These are phyloP conservation scores for Astrocystis sublimbata DNA, from an alignment of 495 filamentous ascomycete species.

Conservation along the genomic window DNA sequence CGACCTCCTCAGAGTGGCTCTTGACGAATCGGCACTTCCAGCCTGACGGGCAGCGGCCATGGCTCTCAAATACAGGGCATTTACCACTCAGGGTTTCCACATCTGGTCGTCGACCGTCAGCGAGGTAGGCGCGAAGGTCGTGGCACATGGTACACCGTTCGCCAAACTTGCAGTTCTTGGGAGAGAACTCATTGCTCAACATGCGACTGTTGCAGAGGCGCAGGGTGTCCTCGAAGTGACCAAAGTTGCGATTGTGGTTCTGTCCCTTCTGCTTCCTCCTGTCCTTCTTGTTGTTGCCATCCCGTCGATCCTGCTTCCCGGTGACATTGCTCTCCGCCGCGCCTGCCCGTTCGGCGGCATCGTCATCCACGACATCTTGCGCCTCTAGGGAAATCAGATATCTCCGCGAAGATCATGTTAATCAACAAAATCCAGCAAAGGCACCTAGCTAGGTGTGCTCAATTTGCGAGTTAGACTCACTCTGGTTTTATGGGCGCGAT, in stretches of 20 bases:
- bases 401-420: conserved; percentile 41
- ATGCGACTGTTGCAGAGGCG: conserved; percentile 73
- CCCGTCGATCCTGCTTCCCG: conserved; percentile 30
- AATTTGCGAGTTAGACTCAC: conserved; percentile 48
- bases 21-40: conserved; percentile 91
- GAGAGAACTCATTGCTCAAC: conserved; percentile 72
- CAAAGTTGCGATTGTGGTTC: conserved; percentile 85
- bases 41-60: conserved; percentile 74
- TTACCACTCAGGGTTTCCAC: conserved; percentile 69
- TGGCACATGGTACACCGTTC: conserved; percentile 78
- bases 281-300: conserved; percentile 47
- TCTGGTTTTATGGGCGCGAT: conserved; percentile 83
- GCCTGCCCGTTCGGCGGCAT: conserved; percentile 63
- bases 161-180: conserved; percentile 68
- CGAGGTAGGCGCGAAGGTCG: conserved; percentile 79
- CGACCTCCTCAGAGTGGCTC: conserved; percentile 76
- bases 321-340: conserved; percentile 47
- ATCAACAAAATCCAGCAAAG: conserved; percentile 5
- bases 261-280: conserved; percentile 77
- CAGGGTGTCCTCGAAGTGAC: conserved; percentile 72
- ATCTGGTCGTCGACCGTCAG: conserved; percentile 77
- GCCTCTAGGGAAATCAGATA: conserved; percentile 54
- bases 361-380: conserved; percentile 56
- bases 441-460: too few species aligned
- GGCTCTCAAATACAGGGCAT: conserved; percentile 77